These are phyloP conservation scores for Porcisia deanei DNA, from an alignment of 208 protist genomes.

Conservation along the genomic window DNA sequence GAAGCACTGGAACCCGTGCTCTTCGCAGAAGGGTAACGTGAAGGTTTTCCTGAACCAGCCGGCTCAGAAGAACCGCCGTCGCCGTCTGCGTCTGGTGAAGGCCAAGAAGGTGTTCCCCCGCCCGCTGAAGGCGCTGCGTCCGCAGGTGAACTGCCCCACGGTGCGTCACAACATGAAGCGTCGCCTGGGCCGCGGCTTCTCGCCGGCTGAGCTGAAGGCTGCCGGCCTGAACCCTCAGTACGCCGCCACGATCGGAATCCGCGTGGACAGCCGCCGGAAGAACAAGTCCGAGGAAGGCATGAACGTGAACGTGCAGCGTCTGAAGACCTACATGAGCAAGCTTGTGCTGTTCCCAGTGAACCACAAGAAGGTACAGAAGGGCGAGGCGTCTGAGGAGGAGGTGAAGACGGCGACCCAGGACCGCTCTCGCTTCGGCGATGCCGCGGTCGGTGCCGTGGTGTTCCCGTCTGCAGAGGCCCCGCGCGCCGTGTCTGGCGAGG, in stretches of 20 bases:
- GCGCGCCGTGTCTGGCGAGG: conserved; percentile 86
- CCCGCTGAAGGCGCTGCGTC: conserved; percentile 93
- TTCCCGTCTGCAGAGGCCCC: conserved; percentile 52
- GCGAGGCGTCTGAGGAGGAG: conserved; percentile 73
- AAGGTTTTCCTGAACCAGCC: conserved; percentile 92
- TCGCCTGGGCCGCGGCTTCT: conserved; percentile 97
- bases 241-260: conserved; percentile 96
- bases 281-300: conserved; percentile 96
- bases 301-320: conserved; percentile 94
- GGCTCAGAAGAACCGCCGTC: conserved; percentile 84
- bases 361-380: conserved; percentile 84
- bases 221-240: conserved; percentile 80
- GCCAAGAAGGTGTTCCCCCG: conserved; percentile 95
- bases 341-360: conserved; percentile 94
- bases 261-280: conserved; percentile 95
- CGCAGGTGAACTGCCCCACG: conserved; percentile 95
- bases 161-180: conserved; percentile 97
- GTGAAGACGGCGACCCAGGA: conserved; percentile 77
- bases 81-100: conserved; percentile 83
- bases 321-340: conserved; percentile 97
- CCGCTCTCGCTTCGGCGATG: conserved; percentile 68
- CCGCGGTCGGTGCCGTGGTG: conserved; percentile 70
- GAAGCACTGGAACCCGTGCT: conserved; percentile 96
- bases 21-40: conserved; percentile 92
- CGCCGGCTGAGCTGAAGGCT: conserved; percentile 95